Evolutionary conservation across 805 yeast species (phyloP).

Genomic region (Sungouiella blattae): DNA sequence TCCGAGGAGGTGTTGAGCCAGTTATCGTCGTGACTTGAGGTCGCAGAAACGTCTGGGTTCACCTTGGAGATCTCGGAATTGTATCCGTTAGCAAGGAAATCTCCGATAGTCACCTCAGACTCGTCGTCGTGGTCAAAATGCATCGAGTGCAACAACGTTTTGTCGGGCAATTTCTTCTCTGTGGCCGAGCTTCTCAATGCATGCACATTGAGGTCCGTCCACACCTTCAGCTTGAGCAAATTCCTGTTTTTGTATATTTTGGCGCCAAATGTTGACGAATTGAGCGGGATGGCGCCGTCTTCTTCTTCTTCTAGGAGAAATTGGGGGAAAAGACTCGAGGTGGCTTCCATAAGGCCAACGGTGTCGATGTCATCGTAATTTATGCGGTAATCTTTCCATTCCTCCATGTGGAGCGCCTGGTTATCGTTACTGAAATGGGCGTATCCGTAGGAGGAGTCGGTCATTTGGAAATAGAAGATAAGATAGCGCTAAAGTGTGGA

Average conservation of each 20-base stretch:
- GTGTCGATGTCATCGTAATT: conserved; percentile 43
- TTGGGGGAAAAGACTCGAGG: conserved; percentile 34
- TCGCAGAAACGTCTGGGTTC: conserved; percentile 25
- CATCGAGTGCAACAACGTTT: conserved; percentile 30
- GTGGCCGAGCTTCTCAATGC: conserved; percentile 21
- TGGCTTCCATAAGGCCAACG: conserved; percentile 32
- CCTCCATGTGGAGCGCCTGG: conserved; percentile 39
- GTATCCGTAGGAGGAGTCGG: conserved; percentile 21
- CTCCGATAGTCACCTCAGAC: conserved; percentile 24
- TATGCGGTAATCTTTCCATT: conserved; percentile 38
- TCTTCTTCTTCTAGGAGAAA: conserved; percentile 36
- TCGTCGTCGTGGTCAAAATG: conserved; percentile 12
- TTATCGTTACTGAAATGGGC: conserved; percentile 37
- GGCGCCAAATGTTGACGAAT: conserved; percentile 36
- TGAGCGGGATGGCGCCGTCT: conserved; percentile 36
- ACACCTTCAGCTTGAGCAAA: conserved; percentile 26
- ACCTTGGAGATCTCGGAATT: conserved; percentile 12
- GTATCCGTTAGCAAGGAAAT: conserved; percentile 33
- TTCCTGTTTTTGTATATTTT: conserved; percentile 33
- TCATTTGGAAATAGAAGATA: conserved; percentile 1
- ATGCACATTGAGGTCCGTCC: conserved; percentile 33
- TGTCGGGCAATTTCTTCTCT: conserved; percentile 20
- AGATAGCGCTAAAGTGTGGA: too few relatives aligned
- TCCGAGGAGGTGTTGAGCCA: conserved; percentile 30
- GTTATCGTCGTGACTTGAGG: conserved; percentile 26